A percentile compares a stretch with the other conserved stretches of the same genome.
Evolutionary conservation across 139 green algal genomes (phyloP).

Genomic region (Picochlorum costavermella): DNA sequence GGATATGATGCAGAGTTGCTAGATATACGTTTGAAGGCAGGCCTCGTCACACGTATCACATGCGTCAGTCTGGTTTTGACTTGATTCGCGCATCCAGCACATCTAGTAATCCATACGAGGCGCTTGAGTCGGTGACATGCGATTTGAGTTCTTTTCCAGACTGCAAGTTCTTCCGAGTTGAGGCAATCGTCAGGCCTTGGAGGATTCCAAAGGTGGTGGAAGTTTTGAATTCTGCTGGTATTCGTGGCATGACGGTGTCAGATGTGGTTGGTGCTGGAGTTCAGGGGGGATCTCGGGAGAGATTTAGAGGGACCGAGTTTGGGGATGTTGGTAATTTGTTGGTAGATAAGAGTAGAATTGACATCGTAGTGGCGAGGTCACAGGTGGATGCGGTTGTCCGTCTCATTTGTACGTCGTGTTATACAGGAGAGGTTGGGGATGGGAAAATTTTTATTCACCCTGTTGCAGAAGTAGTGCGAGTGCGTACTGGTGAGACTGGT

Average conservation of each 20-base stretch:
- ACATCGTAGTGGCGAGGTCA: conserved; percentile 50
- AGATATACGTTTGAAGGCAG: no score
- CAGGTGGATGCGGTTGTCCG: conserved; percentile 69
- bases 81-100: neutral
- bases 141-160: conserved; percentile 57
- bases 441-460: conserved; percentile 84
- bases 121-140: conserved; percentile 43
- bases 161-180: conserved; percentile 68
- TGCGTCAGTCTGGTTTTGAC: neutral
- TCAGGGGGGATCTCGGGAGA: conserved; percentile 65
- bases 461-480: conserved; percentile 71
- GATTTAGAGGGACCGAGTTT: conserved; percentile 74
- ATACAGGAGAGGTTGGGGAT: conserved; percentile 82
- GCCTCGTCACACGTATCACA: no score
- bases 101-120: conserved; percentile 23
- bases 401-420: conserved; percentile 44
- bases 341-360: conserved; percentile 70
- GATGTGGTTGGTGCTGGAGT: conserved; percentile 63
- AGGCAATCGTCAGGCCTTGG: conserved; percentile 75
- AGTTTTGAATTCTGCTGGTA: conserved; percentile 51
- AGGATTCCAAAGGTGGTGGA: conserved; percentile 54
- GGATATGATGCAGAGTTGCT: no score
- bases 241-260: conserved; percentile 68
- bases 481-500: conserved; percentile 73
- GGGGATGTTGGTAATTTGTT: conserved; percentile 27